Evolutionary conservation across 2,329 filamentous ascomycete species (phyloP).

Genomic region (Sclerotinia minor): DNA sequence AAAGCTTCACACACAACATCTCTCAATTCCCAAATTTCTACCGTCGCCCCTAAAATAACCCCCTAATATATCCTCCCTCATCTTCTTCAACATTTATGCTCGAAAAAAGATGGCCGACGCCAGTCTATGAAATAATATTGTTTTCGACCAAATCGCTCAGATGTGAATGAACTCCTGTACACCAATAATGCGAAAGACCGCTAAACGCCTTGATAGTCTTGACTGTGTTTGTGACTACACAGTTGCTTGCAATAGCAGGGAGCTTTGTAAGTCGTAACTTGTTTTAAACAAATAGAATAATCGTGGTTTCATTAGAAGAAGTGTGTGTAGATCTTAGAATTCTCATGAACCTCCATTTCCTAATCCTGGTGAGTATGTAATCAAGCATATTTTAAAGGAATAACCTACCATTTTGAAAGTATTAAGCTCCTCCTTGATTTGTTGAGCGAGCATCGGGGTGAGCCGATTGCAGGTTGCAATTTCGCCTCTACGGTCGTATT

Average conservation of each 20-base stretch:
- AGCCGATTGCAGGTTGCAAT: conserved; percentile 97
- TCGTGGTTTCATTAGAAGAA: conserved; percentile 77
- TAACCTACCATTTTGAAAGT: conserved; percentile 93
- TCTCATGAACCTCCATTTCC: conserved; percentile 99
- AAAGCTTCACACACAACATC: conserved; percentile 38
- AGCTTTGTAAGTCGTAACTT: conserved; percentile 25
- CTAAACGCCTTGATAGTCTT: conserved; percentile 38
- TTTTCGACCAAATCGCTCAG: conserved; percentile 41
- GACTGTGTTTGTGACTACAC: conserved; percentile 37
- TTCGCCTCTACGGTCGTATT: conserved; percentile 94
- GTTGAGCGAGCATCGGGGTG: conserved; percentile 94
- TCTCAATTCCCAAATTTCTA: conserved; percentile 31
- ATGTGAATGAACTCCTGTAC: conserved; percentile 41
- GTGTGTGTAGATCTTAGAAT: conserved; percentile 98
- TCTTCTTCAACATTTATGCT: conserved; percentile 33
- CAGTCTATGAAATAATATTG: conserved; percentile 41
- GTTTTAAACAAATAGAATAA: conserved; percentile 31
- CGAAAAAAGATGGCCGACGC: conserved; percentile 38
- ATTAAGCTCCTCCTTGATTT: conserved; percentile 99
- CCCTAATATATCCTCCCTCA: conserved; percentile 25
- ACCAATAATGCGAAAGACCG: conserved; percentile 40
- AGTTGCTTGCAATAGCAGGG: conserved; percentile 34
- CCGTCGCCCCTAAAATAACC: conserved; percentile 24
- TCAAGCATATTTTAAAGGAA: conserved; percentile 26
- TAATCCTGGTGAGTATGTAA: conserved; percentile 50